Evolutionary conservation across 2,329 filamentous ascomycete genomes (phyloP), one percentile per base, ranked within the genome.

Genomic region (Aspergillus novoparasiticus): DNA sequence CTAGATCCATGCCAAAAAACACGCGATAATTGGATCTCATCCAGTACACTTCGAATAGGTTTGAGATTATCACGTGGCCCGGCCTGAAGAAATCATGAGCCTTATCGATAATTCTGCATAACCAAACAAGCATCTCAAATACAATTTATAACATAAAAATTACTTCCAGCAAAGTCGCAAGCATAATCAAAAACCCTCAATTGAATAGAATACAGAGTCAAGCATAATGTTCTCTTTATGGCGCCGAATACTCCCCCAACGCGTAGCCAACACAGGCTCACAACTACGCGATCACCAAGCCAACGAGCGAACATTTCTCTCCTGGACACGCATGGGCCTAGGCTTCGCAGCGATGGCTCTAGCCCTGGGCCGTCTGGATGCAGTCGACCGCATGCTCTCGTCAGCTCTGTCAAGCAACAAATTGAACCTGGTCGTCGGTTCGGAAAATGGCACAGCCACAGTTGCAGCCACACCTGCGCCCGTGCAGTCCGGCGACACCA

Each of bases 241-340:
- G 39, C 39, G 39, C 16, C 39, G 39, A 41, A 41, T 41, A n/a
- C 9, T 45, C 5, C 43, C 72, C 36, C 58, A 66, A 34, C 63
- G 66, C 41, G 66, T 75, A 57, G 64, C 72, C 54, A 75, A 75
- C 62, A 71, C 61, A 12, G 69, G 71, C 60, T 73, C 72, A 4
- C 71, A 75, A 58, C 69, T 74, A 19, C 73, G 73, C 65, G 73
- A 75, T 63, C 73, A 75, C 63, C 72, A 69, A 51, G 73, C 73
- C 60, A 75, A 75, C 60, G 73, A 75, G 65, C 72, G 73, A 36
- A 75, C 73, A 4, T 75, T 75, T 57, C 70, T 75, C 14, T 75
- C 73, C 60, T 75, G 73, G 73, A 75, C 71, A 1, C 72, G 73
- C 41, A 72, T 73, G 64, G 73, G 72, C 21, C 73, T 75, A 16